Percentiles rank a stretch among this genome's conserved stretches.
These are phyloP conservation scores for Rosa multiflora DNA, from an alignment of 306 rosid species.

Conservation along the genomic window DNA sequence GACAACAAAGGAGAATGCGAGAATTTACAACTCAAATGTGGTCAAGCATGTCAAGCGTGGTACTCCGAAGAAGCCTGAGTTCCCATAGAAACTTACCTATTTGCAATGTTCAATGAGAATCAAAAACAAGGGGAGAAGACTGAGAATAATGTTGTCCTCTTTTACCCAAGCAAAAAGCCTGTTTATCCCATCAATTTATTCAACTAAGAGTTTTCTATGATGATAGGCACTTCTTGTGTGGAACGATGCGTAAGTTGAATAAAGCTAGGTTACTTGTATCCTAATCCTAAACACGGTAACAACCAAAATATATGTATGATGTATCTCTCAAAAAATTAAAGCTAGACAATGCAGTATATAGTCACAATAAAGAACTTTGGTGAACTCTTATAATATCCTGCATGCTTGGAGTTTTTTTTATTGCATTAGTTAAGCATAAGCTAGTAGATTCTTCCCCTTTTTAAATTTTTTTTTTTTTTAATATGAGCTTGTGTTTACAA, in stretches of 20 bases:
- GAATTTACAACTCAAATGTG: conserved; percentile 11
- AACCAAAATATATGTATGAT: background rate
- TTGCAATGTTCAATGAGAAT: conserved; percentile 26
- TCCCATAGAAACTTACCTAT: background rate
- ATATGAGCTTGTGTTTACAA: too few species aligned
- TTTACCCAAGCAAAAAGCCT: conserved; percentile 16
- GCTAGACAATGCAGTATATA: too few species aligned
- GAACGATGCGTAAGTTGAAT: background rate
- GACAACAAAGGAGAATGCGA: background rate
- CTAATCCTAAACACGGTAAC: too few species aligned
- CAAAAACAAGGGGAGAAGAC: background rate
- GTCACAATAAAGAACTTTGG: too few species aligned
- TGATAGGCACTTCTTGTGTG: background rate
- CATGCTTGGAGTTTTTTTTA: too few species aligned
- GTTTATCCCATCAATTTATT: conserved; percentile 13
- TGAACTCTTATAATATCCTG: too few species aligned
- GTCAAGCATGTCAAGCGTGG: conserved; percentile 24
- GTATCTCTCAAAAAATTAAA: background rate
- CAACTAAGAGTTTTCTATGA: background rate
- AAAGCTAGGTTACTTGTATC: background rate
- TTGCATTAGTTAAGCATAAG: too few species aligned
- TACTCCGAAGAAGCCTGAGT: background rate
- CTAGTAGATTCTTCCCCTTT: too few species aligned
- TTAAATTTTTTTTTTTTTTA: too few species aligned
- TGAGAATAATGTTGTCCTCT: conserved; percentile 23